These are phyloP conservation scores for Melampsora americana DNA, from an alignment of 1,284 basidiomycete species.

Conservation along the genomic window DNA sequence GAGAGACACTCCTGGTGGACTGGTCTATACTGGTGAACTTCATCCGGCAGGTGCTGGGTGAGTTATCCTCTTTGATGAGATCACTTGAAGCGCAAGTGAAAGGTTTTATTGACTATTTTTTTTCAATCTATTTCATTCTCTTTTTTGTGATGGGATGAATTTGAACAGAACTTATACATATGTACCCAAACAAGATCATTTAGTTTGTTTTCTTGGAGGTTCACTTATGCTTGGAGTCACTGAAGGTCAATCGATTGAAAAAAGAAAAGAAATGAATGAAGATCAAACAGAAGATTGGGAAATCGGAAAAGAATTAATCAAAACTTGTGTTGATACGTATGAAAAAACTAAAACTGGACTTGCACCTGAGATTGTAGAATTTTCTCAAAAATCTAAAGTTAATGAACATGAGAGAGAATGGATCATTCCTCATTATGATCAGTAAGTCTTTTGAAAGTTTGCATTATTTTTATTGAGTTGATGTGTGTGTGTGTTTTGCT, in stretches of 20 bases:
- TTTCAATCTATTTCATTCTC: no score
- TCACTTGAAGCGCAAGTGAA: background rate
- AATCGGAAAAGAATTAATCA: slow-evolving; percentile 73
- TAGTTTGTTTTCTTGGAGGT: slow-evolving; percentile 91
- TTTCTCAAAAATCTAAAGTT: slow-evolving; percentile 14
- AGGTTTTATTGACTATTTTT: no score
- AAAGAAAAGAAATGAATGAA: slow-evolving; percentile 62
- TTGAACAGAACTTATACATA: slow-evolving; percentile 53
- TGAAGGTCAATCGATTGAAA: slow-evolving; percentile 63
- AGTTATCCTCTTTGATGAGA: background rate
- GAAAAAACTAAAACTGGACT: slow-evolving; percentile 69
- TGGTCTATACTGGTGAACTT: slow-evolving; percentile 80
- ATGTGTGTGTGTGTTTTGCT: background rate
- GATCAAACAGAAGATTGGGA: slow-evolving; percentile 71
- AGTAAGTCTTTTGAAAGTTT: background rate
- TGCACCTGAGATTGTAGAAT: slow-evolving; percentile 54
- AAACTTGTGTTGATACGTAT: slow-evolving; percentile 82
- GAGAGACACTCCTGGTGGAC: slow-evolving; percentile 59
- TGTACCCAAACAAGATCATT: slow-evolving; percentile 85
- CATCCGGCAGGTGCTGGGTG: slow-evolving; percentile 52
- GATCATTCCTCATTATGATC: slow-evolving; percentile 50
- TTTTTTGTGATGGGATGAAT: no score
- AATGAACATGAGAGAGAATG: slow-evolving; percentile 48
- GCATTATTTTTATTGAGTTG: background rate
- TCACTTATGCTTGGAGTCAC: slow-evolving; percentile 85